These are phyloP conservation scores for Hippophae tibetana DNA, from an alignment of 306 rosid genomes.

Conservation along the genomic window DNA sequence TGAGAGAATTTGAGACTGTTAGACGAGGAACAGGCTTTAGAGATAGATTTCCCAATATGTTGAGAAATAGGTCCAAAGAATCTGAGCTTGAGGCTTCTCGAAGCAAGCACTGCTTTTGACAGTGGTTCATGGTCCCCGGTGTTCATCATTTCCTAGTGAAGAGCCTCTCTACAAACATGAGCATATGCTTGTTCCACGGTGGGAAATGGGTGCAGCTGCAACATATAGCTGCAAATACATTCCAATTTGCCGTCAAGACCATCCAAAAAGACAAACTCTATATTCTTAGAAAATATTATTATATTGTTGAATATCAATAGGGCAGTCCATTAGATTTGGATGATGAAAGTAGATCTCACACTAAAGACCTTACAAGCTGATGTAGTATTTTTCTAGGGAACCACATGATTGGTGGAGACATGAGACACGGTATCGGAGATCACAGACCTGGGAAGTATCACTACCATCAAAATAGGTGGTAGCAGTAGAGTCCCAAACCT, in stretches of 20 bases:
- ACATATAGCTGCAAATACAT: background rate
- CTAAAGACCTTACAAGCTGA: background rate
- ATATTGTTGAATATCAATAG: background rate
- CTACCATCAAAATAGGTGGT: conserved; percentile 6
- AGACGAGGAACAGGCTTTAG: too few relatives aligned
- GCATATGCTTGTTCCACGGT: background rate
- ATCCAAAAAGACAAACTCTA: background rate
- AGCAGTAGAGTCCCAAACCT: conserved; percentile 4
- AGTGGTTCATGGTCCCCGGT: too few relatives aligned
- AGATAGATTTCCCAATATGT: too few relatives aligned
- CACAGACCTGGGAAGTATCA: conserved; percentile 3
- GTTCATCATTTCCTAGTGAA: too few relatives aligned
- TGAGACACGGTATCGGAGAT: background rate
- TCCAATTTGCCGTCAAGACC: background rate
- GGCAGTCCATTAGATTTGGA: conserved; percentile 5
- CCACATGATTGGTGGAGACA: background rate
- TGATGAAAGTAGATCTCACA: conserved; percentile 7
- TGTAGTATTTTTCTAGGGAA: conserved; percentile 4
- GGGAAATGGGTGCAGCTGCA: background rate
- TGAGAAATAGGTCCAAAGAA: too few relatives aligned
- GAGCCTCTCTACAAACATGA: too few relatives aligned
- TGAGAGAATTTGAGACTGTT: too few relatives aligned
- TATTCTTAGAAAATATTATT: background rate
- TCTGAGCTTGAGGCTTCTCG: too few relatives aligned
- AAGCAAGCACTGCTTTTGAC: too few relatives aligned